phyloP scores from a whole-genome alignment of 768 basidiomycete species.

The Sutorius australiensis region DNA sequence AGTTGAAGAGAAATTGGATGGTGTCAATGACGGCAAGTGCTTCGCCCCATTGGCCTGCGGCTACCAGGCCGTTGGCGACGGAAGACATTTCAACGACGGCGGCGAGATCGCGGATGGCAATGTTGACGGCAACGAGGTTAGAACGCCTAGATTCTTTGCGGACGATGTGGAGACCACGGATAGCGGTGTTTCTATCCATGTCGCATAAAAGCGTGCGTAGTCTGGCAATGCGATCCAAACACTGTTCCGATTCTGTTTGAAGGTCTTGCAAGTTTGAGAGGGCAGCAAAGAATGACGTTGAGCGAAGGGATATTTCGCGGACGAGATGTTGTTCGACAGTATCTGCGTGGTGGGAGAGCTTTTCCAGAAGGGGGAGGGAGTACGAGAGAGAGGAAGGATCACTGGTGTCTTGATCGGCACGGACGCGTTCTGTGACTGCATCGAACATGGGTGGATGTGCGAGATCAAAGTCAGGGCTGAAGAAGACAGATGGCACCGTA shows the following conservation, averaged over 20 bases:
- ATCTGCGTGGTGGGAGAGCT: conserved; percentile 88
- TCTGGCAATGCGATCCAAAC: conserved; percentile 69
- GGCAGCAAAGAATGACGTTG: conserved; percentile 94
- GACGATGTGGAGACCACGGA: conserved; percentile 75
- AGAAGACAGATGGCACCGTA: conserved; percentile 78
- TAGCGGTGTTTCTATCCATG: conserved; percentile 73
- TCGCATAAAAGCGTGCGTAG: conserved; percentile 69
- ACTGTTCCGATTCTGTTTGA: conserved; percentile 82
- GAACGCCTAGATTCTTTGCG: conserved; percentile 57
- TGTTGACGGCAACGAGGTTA: conserved; percentile 56
- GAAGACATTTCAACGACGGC: conserved; percentile 76
- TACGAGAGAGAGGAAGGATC: conserved; percentile 64
- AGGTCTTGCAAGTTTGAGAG: conserved; percentile 91
- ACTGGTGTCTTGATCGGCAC: conserved; percentile 34
- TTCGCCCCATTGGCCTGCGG: conserved; percentile 83
- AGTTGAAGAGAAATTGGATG: conserved; percentile 56
- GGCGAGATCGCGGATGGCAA: conserved; percentile 59
- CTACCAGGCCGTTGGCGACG: conserved; percentile 69
- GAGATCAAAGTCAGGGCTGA: conserved; percentile 73
- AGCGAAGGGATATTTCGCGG: conserved; percentile 85
- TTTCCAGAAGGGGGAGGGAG: conserved; percentile 77
- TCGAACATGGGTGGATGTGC: conserved; percentile 75
- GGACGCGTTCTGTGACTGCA: conserved; percentile 63
- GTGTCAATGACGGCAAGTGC: conserved; percentile 74
- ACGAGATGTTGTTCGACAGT: conserved; percentile 93